These are phyloP conservation scores for Leccinum barrowsii DNA, from an alignment of 768 basidiomycete species.

Conservation along the genomic window DNA sequence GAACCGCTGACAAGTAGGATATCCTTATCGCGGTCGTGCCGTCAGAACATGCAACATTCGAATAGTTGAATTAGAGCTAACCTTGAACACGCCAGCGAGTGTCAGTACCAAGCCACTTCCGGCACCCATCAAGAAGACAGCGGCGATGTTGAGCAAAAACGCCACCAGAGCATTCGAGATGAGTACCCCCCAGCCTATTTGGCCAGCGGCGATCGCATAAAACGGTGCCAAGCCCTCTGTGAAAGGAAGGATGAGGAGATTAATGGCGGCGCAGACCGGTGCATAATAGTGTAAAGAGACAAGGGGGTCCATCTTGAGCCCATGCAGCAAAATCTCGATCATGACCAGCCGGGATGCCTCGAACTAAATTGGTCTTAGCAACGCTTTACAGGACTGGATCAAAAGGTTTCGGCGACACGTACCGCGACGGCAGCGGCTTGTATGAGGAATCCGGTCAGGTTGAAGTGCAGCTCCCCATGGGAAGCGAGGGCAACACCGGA, in stretches of 20 bases:
- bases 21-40: conserved; percentile 48
- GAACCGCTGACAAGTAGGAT: conserved; percentile 92
- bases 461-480: conserved; percentile 83
- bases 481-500: conserved; percentile 86
- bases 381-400: not conserved
- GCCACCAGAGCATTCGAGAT: conserved; percentile 83
- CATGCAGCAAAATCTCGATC: conserved; percentile 92
- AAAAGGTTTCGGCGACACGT: conserved; percentile 1
- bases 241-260: conserved; percentile 81
- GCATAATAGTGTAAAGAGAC: conserved; percentile 96
- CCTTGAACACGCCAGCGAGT: conserved; percentile 92
- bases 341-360: conserved; percentile 93
- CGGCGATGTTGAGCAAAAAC: conserved; percentile 87
- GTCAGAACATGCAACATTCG: not conserved
- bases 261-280: conserved; percentile 90
- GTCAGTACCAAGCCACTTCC: conserved; percentile 88
- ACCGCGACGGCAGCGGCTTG: conserved; percentile 86
- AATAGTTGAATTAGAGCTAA: conserved; percentile 26
- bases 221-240: conserved; percentile 91
- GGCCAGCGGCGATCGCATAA: conserved; percentile 50
- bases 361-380: conserved; percentile 48
- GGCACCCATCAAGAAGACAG: conserved; percentile 89
- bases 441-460: conserved; percentile 80
- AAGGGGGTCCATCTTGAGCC: conserved; percentile 96
- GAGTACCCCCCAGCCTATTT: conserved; percentile 67